Evolutionary conservation across 768 basidiomycete species (phyloP).

Genomic region (Mycena galopus): DNA sequence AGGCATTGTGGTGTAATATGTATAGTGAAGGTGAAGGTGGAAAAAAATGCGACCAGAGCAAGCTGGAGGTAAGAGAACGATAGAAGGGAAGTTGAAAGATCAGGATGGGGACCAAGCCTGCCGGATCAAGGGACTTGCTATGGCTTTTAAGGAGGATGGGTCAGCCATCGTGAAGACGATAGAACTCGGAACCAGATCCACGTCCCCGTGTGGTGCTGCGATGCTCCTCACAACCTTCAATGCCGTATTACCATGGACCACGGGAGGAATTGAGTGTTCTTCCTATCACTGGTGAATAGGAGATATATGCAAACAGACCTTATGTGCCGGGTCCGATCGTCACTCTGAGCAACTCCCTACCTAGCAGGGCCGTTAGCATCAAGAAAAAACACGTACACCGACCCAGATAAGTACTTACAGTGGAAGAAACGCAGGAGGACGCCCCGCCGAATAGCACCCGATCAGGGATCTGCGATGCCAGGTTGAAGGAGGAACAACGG

Average conservation of each 20-base stretch:
- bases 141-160: neutral
- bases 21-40: neutral
- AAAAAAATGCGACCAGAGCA: neutral
- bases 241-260: neutral
- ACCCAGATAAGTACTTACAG: no score
- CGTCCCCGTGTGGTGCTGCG: neutral
- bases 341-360: no score
- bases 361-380: no score
- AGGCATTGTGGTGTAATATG: no score
- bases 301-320: neutral
- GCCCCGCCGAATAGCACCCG: neutral
- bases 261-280: neutral
- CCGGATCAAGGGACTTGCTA: neutral
- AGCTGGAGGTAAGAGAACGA: neutral
- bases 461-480: neutral
- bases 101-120: slow-evolving; percentile 8
- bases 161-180: neutral
- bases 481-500: neutral
- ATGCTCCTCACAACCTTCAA: neutral
- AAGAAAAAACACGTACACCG: no score
- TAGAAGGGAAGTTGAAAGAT: neutral
- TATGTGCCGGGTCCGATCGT: no score
- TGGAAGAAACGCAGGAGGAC: no score
- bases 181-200: neutral
- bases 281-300: no score